A percentile compares a stretch with the other conserved stretches of the same genome.
Conservation (phyloP, 225 moss, liverwort and hornwort species). For the Bryoerythrophyllum caledonicum region DNA sequence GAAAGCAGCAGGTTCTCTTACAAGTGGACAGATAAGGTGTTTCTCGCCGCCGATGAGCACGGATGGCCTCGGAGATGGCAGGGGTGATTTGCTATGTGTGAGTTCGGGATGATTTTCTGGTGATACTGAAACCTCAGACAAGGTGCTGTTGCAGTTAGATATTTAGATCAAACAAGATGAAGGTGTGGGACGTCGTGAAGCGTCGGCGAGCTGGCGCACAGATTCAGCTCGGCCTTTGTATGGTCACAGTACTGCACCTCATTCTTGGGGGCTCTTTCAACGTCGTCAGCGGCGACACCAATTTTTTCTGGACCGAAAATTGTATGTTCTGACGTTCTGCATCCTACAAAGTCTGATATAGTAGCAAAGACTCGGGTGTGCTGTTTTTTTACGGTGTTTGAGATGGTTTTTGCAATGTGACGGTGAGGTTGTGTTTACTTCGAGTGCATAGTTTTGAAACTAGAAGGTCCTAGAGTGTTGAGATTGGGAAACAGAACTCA, state of each 20-base stretch:
- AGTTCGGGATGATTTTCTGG: neutral
- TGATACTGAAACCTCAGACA: neutral
- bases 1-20: neutral
- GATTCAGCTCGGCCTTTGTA: neutral
- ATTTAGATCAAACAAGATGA: conserved; percentile 13
- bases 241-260: neutral
- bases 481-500: no score
- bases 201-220: neutral
- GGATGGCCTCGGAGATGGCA: neutral
- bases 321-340: neutral
- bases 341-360: neutral
- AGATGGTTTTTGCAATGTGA: neutral
- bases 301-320: rapidly evolving
- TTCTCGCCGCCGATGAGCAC: neutral
- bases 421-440: neutral
- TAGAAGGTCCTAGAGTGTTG: neutral
- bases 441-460: neutral
- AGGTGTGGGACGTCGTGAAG: neutral
- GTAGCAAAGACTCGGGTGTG: neutral
- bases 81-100: no score
- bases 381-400: neutral
- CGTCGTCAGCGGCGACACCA: rapidly evolving
- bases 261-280: conserved; percentile 2
- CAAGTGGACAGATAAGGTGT: no score
- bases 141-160: neutral